These are phyloP conservation scores for Papilionanthe hybrid DNA, from an alignment of 116 monocot genomes.

Conservation along the genomic window DNA sequence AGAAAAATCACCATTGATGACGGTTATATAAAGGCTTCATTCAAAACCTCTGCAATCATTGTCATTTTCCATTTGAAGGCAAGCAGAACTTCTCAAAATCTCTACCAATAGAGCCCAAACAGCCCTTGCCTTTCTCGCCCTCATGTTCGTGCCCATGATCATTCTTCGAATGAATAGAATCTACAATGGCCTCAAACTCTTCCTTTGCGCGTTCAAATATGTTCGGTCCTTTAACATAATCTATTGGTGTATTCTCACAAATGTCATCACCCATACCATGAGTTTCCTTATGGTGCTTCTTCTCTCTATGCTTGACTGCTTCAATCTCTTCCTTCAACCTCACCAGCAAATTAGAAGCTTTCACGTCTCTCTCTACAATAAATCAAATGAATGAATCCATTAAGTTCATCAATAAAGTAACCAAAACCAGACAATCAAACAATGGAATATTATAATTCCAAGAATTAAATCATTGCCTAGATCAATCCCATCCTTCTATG, in stretches of 20 bases:
- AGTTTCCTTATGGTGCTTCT: slow-evolving; percentile 56
- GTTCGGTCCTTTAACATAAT: slow-evolving; percentile 60
- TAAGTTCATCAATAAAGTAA: background rate
- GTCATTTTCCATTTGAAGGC: slow-evolving; percentile 10
- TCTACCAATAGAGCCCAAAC: slow-evolving; percentile 19
- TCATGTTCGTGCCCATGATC: slow-evolving; percentile 13
- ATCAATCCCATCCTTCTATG: no score
- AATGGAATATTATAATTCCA: background rate
- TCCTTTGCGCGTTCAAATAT: slow-evolving; percentile 82
- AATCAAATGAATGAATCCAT: background rate
- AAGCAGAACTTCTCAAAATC: background rate
- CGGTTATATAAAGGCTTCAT: background rate
- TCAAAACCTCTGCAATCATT: background rate
- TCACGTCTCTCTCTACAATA: slow-evolving; percentile 12
- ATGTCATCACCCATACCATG: slow-evolving; percentile 70
- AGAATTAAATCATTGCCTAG: no score
- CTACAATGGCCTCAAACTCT: slow-evolving; percentile 76
- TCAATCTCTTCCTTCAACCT: slow-evolving; percentile 15
- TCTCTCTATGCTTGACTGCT: slow-evolving; percentile 23
- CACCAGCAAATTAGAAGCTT: slow-evolving; percentile 10
- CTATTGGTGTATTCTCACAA: slow-evolving; percentile 62
- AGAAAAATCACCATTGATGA: background rate
- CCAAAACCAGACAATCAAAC: background rate
- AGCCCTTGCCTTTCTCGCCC: slow-evolving; percentile 3
- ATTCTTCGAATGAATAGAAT: slow-evolving; percentile 58